Percentiles rank a stretch among this genome's conserved stretches.
These are phyloP conservation scores for Alternaria metachromatica DNA, from an alignment of 2,329 filamentous ascomycete species.

Conservation along the genomic window DNA sequence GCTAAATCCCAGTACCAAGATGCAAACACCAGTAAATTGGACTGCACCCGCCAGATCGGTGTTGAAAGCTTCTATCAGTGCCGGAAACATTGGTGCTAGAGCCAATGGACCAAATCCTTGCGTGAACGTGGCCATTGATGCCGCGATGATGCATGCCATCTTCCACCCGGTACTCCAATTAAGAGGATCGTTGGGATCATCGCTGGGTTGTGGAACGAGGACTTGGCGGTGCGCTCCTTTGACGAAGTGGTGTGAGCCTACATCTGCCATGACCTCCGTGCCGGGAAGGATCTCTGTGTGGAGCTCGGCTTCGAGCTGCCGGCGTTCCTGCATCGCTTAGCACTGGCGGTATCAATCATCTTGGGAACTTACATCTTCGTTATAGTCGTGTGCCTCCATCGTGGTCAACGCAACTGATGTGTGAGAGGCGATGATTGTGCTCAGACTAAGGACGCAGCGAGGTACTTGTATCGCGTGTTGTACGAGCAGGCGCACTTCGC, in stretches of 20 bases:
- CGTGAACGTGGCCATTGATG: constrained; percentile 57
- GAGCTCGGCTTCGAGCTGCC: constrained; percentile 59
- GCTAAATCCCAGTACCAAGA: constrained; percentile 64
- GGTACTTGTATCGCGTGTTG: neutral
- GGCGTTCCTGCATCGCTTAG: constrained; percentile 47
- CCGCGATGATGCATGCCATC: constrained; percentile 55
- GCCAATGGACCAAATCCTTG: constrained; percentile 64
- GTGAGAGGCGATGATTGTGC: neutral
- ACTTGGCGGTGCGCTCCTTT: constrained; percentile 57
- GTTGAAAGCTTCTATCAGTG: constrained; percentile 63
- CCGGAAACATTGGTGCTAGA: constrained; percentile 65
- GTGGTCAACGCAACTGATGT: neutral
- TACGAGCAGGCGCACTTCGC: neutral
- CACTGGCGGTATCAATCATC: neutral
- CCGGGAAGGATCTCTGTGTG: constrained; percentile 62
- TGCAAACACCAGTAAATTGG: constrained; percentile 64
- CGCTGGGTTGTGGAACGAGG: constrained; percentile 62
- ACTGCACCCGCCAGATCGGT: constrained; percentile 61
- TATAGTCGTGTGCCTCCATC: constrained; percentile 16
- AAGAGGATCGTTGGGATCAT: constrained; percentile 59
- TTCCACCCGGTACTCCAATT: constrained; percentile 61
- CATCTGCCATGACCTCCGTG: constrained; percentile 67
- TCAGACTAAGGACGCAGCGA: neutral
- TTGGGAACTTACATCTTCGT: constrained; percentile 13
- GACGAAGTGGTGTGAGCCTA: constrained; percentile 69